A percentile compares a stretch with the other conserved stretches of the same genome.
Evolutionary conservation across 768 basidiomycete genomes (phyloP).

Genomic region (Trametes cingulata): DNA sequence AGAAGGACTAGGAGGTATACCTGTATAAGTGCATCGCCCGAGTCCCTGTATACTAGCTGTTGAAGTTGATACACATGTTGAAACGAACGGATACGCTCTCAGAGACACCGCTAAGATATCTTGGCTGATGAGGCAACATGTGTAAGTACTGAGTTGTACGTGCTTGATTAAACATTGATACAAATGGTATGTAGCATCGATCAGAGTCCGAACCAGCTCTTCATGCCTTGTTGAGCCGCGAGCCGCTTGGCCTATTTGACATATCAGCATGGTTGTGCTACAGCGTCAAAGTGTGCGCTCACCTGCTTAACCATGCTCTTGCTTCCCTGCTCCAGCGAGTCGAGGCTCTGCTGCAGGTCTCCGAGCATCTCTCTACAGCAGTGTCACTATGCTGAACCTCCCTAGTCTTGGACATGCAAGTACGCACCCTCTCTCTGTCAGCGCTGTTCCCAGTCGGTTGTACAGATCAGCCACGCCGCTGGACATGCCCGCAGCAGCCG

Average conservation of each 20-base stretch:
- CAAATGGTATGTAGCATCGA: too few relatives aligned
- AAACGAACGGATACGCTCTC: too few relatives aligned
- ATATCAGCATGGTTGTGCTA: background rate
- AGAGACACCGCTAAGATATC: too few relatives aligned
- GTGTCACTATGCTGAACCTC: too few relatives aligned
- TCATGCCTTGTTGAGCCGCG: conserved; percentile 62
- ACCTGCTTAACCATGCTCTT: conserved; percentile 68
- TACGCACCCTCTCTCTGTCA: conserved; percentile 64
- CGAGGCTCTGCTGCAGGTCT: conserved; percentile 61
- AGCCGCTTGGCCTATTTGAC: conserved; percentile 56
- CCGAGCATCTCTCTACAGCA: conserved; percentile 62
- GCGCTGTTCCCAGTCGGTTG: conserved; percentile 42
- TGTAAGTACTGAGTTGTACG: too few relatives aligned
- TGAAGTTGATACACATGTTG: too few relatives aligned
- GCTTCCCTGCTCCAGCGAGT: conserved; percentile 65
- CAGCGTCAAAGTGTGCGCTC: background rate
- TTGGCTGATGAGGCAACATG: too few relatives aligned
- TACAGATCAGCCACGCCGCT: conserved; percentile 32
- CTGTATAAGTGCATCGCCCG: too few relatives aligned
- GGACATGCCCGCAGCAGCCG: conserved; percentile 24
- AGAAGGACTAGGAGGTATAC: background rate
- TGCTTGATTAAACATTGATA: too few relatives aligned
- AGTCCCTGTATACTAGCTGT: too few relatives aligned
- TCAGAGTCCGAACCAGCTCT: conserved; percentile 64
- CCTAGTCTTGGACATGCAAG: background rate